phyloP scores from a whole-genome alignment of 495 filamentous ascomycete species.

The Echria macrotheca region DNA sequence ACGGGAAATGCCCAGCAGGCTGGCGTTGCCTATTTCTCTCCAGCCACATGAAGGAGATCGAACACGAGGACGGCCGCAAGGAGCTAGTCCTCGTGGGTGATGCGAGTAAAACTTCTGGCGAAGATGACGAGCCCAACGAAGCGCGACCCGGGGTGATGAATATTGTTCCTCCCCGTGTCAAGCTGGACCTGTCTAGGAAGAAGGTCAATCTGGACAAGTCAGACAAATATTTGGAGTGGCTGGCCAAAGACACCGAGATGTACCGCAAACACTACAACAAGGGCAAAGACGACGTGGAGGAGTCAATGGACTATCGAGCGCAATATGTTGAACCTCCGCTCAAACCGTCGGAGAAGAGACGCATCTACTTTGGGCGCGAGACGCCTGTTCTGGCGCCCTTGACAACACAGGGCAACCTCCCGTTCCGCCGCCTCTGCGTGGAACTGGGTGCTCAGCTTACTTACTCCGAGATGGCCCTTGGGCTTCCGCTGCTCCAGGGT shows the following conservation, averaged over 20 bases:
- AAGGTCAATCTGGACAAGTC: constrained; percentile 61
- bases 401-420: constrained; percentile 94
- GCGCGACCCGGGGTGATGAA: constrained; percentile 60
- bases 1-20: constrained; percentile 70
- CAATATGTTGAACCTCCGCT: constrained; percentile 78
- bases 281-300: constrained; percentile 37
- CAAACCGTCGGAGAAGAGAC: constrained; percentile 84
- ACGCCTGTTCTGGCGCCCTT: constrained; percentile 83
- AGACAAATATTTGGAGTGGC: constrained; percentile 69
- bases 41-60: constrained; percentile 73
- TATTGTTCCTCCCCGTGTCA: constrained; percentile 56
- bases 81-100: constrained; percentile 66
- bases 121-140: constrained; percentile 22
- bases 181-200: constrained; percentile 64
- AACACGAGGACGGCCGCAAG: constrained; percentile 67
- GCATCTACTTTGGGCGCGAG: constrained; percentile 86
- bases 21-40: constrained; percentile 90
- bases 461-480: constrained; percentile 98
- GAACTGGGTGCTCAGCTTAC: constrained; percentile 86
- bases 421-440: constrained; percentile 88
- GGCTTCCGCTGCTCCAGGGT: constrained; percentile 84
- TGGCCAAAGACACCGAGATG: constrained; percentile 55
- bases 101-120: constrained; percentile 8
- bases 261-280: constrained; percentile 47
- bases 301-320: constrained; percentile 65